phyloP scores from a whole-genome alignment of 768 basidiomycete genomes.

The Jaapia argillacea region DNA sequence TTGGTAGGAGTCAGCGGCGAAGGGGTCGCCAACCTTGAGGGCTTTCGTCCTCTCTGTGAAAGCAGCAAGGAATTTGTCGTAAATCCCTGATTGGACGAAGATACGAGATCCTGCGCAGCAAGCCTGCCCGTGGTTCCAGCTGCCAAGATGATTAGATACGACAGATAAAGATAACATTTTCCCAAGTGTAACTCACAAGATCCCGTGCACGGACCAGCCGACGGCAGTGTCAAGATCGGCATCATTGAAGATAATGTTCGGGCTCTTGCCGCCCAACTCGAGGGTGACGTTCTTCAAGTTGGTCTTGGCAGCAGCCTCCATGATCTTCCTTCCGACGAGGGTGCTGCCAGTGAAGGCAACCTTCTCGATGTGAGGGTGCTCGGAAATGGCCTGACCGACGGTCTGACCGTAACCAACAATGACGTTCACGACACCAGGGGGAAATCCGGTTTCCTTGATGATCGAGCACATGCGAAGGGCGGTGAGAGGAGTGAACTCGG shows the following conservation, averaged over 20 bases:
- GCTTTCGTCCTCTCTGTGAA: constrained; percentile 44
- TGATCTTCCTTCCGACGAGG: constrained; percentile 49
- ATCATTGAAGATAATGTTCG: constrained; percentile 52
- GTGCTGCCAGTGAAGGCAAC: constrained; percentile 71
- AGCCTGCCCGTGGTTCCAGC: constrained; percentile 67
- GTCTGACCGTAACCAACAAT: constrained; percentile 43
- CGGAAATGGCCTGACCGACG: constrained; percentile 47
- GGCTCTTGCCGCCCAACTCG: constrained; percentile 68
- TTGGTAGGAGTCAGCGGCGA: constrained; percentile 46
- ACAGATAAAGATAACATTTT: constrained; percentile 1
- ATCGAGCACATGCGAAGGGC: constrained; percentile 36
- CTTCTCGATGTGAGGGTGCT: constrained; percentile 52
- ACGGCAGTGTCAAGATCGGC: constrained; percentile 50
- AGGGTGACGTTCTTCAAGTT: constrained; percentile 66
- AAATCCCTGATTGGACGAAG: constrained; percentile 70
- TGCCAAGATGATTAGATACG: constrained; percentile 13
- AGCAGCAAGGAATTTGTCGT: constrained; percentile 60
- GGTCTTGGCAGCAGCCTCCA: constrained; percentile 45
- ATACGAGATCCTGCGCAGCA: constrained; percentile 80
- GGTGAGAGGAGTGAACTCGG: constrained; percentile 53
- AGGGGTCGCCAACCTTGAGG: constrained; percentile 67
- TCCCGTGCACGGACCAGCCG: constrained; percentile 46
- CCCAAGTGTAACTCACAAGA: constrained; percentile 37
- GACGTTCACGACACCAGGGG: constrained; percentile 53
- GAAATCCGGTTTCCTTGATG: constrained; percentile 49